phyloP scores from a whole-genome alignment of 371 early-diverging fungal genomes.

The Mortierella sp. region DNA sequence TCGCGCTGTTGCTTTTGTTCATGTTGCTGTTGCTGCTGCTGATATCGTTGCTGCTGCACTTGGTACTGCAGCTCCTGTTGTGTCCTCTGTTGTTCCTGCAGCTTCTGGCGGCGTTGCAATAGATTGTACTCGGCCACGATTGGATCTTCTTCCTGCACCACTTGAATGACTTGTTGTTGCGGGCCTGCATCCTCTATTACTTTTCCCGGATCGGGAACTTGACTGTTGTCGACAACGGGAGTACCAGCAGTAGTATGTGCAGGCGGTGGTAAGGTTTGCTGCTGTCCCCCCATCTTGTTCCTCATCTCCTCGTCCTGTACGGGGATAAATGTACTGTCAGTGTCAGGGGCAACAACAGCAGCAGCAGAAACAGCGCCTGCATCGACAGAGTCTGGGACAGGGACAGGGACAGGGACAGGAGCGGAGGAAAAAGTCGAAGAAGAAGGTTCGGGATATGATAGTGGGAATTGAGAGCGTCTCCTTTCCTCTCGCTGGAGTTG shows the following conservation, averaged over 20 bases:
- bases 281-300: background rate
- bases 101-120: constrained; percentile 1
- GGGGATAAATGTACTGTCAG: background rate
- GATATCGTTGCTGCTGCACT: constrained; percentile 7
- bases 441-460: constrained; percentile 1
- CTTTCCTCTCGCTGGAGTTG: constrained; percentile 13
- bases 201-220: constrained; percentile 12
- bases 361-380: background rate
- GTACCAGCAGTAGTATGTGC: background rate
- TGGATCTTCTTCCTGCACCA: constrained; percentile 11
- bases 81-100: constrained; percentile 9
- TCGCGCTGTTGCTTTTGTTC: constrained; percentile 1
- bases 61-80: constrained; percentile 15
- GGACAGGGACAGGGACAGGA: background rate
- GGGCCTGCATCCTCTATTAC: constrained; percentile 3
- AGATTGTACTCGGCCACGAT: constrained; percentile 19
- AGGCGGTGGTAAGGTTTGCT: background rate
- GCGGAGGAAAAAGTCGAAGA: background rate
- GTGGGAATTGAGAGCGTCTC: background rate
- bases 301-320: background rate
- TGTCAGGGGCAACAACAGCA: background rate
- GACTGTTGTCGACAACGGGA: constrained; percentile 1
- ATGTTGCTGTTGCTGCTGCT: constrained; percentile 4
- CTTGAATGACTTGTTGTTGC: background rate
- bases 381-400: background rate